A percentile compares a stretch with the other conserved stretches of the same genome.
Evolutionary conservation across 2,329 filamentous ascomycete genomes (phyloP).

Genomic region (Fusarium xylarioides): DNA sequence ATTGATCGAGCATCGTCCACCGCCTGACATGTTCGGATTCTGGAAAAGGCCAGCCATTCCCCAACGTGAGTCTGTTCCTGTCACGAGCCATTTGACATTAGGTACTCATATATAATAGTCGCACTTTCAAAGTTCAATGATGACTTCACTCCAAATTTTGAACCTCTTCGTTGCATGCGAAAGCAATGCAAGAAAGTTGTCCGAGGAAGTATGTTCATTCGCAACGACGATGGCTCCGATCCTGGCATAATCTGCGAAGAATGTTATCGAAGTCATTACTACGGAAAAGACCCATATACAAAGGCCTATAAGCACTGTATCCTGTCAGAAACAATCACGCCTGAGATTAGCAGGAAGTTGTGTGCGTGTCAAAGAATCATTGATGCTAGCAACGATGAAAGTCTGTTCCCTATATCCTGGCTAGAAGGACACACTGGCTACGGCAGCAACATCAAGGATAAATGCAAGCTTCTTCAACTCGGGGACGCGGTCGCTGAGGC

Average conservation of each 20-base stretch:
- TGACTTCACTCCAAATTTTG: constrained; percentile 24
- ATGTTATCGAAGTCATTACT: constrained; percentile 26
- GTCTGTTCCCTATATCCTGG: constrained; percentile 19
- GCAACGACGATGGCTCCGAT: neutral
- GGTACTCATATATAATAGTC: constrained; percentile 3
- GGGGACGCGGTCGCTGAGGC: constrained; percentile 21
- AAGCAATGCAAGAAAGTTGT: constrained; percentile 25
- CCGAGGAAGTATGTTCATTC: constrained; percentile 34
- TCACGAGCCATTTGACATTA: accelerated
- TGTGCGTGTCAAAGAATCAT: constrained; percentile 18
- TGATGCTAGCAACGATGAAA: neutral
- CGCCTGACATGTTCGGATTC: constrained; percentile 23
- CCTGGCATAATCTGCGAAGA: constrained; percentile 28
- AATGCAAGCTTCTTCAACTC: constrained; percentile 26
- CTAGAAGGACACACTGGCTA: neutral
- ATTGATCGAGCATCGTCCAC: constrained; percentile 34
- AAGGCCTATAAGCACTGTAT: constrained; percentile 34
- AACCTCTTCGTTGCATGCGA: constrained; percentile 25
- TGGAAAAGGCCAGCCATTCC: constrained; percentile 37
- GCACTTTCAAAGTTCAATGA: constrained; percentile 11
- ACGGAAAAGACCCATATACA: constrained; percentile 16
- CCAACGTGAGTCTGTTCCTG: constrained; percentile 17
- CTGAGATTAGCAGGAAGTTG: constrained; percentile 29
- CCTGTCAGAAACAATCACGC: constrained; percentile 19
- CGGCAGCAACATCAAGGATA: neutral